phyloP scores from a whole-genome alignment of 1,284 basidiomycete genomes.

The Sphagnurus paluster region DNA sequence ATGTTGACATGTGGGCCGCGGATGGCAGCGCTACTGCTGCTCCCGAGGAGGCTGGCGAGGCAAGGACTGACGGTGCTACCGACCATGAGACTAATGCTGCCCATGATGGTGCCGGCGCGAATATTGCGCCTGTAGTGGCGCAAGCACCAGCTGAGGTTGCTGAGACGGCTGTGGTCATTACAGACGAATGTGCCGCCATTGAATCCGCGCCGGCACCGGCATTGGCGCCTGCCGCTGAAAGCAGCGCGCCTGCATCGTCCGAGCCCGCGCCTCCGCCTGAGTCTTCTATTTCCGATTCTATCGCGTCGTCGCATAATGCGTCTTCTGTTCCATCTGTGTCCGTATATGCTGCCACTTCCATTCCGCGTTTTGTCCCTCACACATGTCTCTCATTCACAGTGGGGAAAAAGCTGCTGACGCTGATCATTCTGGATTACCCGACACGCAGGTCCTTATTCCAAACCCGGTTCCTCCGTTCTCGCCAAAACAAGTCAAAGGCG shows the following conservation, averaged over 20 bases:
- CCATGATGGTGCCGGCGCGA: slow-evolving; percentile 24
- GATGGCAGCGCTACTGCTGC: slow-evolving; percentile 28
- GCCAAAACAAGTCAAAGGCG: slow-evolving; percentile 16
- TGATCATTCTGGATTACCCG: slow-evolving; percentile 41
- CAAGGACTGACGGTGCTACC: slow-evolving; percentile 7
- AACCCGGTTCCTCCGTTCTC: neutral
- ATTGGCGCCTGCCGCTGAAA: slow-evolving; percentile 8
- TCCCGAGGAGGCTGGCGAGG: slow-evolving; percentile 10
- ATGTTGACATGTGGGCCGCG: slow-evolving; percentile 36
- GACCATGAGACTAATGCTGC: slow-evolving; percentile 16
- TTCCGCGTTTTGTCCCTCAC: slow-evolving; percentile 34
- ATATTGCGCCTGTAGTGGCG: slow-evolving; percentile 22
- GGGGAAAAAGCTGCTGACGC: slow-evolving; percentile 42
- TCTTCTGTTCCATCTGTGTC: slow-evolving; percentile 45
- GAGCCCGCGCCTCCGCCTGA: slow-evolving; percentile 13
- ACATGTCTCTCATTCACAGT: slow-evolving; percentile 30
- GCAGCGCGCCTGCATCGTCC: slow-evolving; percentile 11
- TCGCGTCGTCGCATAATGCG: slow-evolving; percentile 41
- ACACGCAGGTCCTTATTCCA: slow-evolving; percentile 34
- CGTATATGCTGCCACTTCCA: slow-evolving; percentile 40
- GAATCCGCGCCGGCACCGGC: slow-evolving; percentile 5
- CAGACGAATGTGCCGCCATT: neutral
- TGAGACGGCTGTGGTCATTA: neutral
- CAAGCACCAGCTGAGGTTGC: slow-evolving; percentile 9
- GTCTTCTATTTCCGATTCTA: slow-evolving; percentile 28